Evolutionary conservation across 495 filamentous ascomycete species (phyloP), one percentile per base, ranked within the genome.

Genomic region (Penicillium malachiteum): DNA sequence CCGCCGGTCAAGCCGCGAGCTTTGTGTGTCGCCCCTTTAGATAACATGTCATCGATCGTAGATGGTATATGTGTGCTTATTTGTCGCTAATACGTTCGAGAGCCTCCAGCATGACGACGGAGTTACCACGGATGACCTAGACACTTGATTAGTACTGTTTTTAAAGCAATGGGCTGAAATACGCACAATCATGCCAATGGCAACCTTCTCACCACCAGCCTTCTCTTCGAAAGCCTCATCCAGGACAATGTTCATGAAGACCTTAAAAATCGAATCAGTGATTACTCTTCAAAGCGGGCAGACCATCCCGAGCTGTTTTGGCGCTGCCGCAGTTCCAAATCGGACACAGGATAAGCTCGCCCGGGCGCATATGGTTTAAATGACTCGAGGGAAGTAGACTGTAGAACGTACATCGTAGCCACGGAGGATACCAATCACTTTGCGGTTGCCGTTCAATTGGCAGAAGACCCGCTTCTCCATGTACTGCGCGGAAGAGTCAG

Each of bases 381-480:
- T 13, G 13, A 42, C 39, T 16, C 14, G n/a, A 21, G 26, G 21
- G n/a, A 14, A 33, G 33, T 12, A 11, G 13, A n/a, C 21, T 26
- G 31, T 51, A 44, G 43, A 14, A 68, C 87, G 49, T 75, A 97
- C 94, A 86, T 98, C 94, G 72, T 97, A 98, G 55, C 94, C 94
- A 62, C 94, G 82, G 42, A 98, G 82, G 38, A 96, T 84, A 60
- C 94, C 94, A 71, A 96, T 89, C 60, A 98, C 95, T 77, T 96
- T 96, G 68, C 94, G 89, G 74, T 90, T 93, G 69, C 95, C 94
- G 77, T 98, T 97, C 57, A 98, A 78, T 72, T 98, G 92, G 67
- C 96, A 91, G 74, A 96, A 96, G 68, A 98, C 83, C 72, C 95
- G 85, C 82, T 98, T 98, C 80, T 97, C 94, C 78, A 98, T 92